Base-by-base conservation (phyloP, 1,139 yeast genomes). In the Sugiyamaella paludigena region DNA sequence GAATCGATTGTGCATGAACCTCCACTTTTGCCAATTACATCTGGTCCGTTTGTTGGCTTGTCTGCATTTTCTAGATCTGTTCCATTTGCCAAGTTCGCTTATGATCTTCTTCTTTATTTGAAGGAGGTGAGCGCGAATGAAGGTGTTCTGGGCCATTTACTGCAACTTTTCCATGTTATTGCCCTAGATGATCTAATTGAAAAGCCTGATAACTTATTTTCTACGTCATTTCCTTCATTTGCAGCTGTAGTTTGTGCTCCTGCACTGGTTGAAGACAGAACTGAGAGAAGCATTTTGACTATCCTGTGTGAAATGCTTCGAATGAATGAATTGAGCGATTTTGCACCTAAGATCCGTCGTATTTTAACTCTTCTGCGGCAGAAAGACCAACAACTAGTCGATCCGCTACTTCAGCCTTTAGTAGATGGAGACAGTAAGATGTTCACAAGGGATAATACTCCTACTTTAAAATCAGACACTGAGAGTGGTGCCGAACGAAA, bases 131-230 rank as follows among this genome's bases (percentile, higher is more conserved):
- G 66, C 1, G 69, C 68, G 26, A 75, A 74, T 13, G 95, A 87
- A 30, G 71, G 78, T 1, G 66, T 87, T 26, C 59, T 86, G 16
- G 80, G 79, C 34, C 74, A 83, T 1, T 64, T 78, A 0, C 69
- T 88, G n/a, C 91, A 88, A 60, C 68, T 89, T 52, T 72, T 86
- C 34, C 94, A 87, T 59, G 72, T 84, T 38, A 76, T 79, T 31
- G 70, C 75, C 30, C 62, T 73, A 19, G 47, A 43, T 24, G 47
- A 43, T 12, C 27, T 37, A 5, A n/a, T 30, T 10, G 36, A 28
- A 11, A 43, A 36, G 33, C 37, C 36, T n/a, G 37, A 35, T 7
- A 7, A 2, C 11, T 32, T 31, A 12, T 43, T 43, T 13, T 11
- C 36, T n/a, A 43, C 47, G 7, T 36, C 47, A 7, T 43, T 43